phyloP scores from a whole-genome alignment of 2,329 filamentous ascomycete genomes.

The Cercospora zeae-maydis region DNA sequence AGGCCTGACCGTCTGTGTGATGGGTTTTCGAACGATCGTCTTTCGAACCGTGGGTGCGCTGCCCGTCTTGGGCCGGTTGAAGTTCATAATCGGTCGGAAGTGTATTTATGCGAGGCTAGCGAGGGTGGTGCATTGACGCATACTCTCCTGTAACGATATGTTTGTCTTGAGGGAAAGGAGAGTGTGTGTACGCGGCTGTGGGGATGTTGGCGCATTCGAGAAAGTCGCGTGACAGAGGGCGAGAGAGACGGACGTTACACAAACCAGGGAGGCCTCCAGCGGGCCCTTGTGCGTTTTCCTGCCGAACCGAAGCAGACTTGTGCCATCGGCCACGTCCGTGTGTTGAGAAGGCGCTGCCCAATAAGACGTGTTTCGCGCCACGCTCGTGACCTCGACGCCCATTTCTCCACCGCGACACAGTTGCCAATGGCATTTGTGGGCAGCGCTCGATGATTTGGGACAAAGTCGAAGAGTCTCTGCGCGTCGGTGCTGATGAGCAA shows the following conservation, averaged over 20 bases:
- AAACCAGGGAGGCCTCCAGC: not conserved
- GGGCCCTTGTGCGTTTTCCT: not conserved
- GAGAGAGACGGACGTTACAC: not conserved
- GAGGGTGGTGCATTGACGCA: conserved; percentile 12
- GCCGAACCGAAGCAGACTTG: not conserved
- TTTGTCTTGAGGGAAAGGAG: not conserved
- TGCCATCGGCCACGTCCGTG: conserved; percentile 1
- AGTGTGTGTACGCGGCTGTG: not conserved
- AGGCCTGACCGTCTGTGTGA: conserved; percentile 16
- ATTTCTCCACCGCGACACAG: not conserved
- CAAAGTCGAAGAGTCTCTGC: not conserved
- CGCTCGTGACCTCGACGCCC: not conserved
- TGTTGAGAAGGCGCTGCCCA: not conserved
- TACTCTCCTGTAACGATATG: not conserved
- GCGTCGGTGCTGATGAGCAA: not conserved
- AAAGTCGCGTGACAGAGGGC: conserved; percentile 1
- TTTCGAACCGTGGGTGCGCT: conserved; percentile 29
- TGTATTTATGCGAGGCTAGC: conserved; percentile 16
- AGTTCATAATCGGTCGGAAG: conserved; percentile 24
- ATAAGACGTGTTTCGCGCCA: conserved; percentile 1
- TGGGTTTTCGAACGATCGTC: conserved; percentile 27
- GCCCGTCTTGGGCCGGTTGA: conserved; percentile 15
- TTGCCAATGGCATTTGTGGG: not conserved
- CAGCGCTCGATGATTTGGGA: not conserved
- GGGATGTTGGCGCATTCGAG: not conserved